A percentile compares a stretch with the other conserved stretches of the same genome.
Conservation (phyloP, 345 rosid species). For the Gossypium sturtianum region DNA sequence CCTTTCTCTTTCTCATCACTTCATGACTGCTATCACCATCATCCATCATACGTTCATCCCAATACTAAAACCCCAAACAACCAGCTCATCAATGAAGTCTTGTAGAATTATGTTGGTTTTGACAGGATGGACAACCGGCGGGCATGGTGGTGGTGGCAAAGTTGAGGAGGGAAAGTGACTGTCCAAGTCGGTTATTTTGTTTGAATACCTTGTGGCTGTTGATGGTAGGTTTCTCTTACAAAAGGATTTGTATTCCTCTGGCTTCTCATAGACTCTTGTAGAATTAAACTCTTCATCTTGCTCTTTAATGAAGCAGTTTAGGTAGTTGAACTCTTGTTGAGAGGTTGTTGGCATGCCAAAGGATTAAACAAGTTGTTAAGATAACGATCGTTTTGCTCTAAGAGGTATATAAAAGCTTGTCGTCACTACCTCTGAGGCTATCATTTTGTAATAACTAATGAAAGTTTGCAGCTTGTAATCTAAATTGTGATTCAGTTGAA, state of each 20-base stretch:
- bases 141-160: too few relatives aligned
- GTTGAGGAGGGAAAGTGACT: too few relatives aligned
- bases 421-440: background rate
- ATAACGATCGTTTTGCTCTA: background rate
- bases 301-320: conserved; percentile 13
- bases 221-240: too few relatives aligned
- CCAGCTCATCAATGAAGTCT: too few relatives aligned
- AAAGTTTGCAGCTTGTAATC: conserved; percentile 12
- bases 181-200: too few relatives aligned
- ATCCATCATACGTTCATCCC: too few relatives aligned
- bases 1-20: too few relatives aligned
- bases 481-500: background rate
- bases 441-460: conserved; percentile 8
- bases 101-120: too few relatives aligned
- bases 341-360: conserved; percentile 8
- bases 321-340: conserved; percentile 17
- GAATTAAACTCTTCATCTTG: background rate
- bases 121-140: too few relatives aligned
- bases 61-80: too few relatives aligned
- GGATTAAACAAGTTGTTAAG: background rate
- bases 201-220: background rate
- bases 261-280: conserved; percentile 14
- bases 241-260: too few relatives aligned
- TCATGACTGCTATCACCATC: too few relatives aligned
- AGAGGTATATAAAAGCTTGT: conserved; percentile 6